Evolutionary conservation across 441 rosid genomes (phyloP).

Genomic region (Erodium chrysanthum): DNA sequence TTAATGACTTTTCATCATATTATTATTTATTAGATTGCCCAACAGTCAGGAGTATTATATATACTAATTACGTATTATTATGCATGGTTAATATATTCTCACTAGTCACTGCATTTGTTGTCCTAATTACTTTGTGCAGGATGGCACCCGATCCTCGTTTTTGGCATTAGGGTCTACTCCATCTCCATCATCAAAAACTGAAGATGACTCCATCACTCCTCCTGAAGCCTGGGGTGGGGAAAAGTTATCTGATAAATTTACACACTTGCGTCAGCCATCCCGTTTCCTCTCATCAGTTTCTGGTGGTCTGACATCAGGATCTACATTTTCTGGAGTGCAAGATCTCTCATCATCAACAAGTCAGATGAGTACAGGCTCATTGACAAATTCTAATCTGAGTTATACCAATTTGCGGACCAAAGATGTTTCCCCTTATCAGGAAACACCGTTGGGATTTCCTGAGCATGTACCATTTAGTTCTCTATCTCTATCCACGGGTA

Average conservation of each 20-base stretch:
- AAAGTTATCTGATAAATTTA: constrained; percentile 52
- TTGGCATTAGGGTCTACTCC: constrained; percentile 39
- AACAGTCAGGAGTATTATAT: too few species aligned
- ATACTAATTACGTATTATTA: neutral
- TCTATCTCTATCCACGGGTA: constrained; percentile 30
- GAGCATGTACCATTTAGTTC: constrained; percentile 50
- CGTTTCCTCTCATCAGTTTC: constrained; percentile 47
- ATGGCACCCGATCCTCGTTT: constrained; percentile 42
- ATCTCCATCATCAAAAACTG: constrained; percentile 54
- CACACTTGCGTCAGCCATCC: constrained; percentile 46
- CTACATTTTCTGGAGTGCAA: constrained; percentile 51
- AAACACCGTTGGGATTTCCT: constrained; percentile 38
- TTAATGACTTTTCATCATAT: too few species aligned
- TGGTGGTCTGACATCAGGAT: constrained; percentile 46
- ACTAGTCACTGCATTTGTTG: neutral
- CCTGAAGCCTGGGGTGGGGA: constrained; percentile 99
- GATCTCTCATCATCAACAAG: constrained; percentile 45
- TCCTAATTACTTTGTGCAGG: constrained; percentile 31
- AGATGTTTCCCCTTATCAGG: constrained; percentile 44
- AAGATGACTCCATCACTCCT: constrained; percentile 72
- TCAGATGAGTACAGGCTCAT: neutral
- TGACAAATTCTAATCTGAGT: neutral
- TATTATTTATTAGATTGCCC: too few species aligned
- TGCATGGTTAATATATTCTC: neutral
- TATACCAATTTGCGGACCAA: constrained; percentile 18